These are phyloP conservation scores for Phytophthora cryptogea DNA, from an alignment of 352 stramenopile genomes.

Conservation along the genomic window DNA sequence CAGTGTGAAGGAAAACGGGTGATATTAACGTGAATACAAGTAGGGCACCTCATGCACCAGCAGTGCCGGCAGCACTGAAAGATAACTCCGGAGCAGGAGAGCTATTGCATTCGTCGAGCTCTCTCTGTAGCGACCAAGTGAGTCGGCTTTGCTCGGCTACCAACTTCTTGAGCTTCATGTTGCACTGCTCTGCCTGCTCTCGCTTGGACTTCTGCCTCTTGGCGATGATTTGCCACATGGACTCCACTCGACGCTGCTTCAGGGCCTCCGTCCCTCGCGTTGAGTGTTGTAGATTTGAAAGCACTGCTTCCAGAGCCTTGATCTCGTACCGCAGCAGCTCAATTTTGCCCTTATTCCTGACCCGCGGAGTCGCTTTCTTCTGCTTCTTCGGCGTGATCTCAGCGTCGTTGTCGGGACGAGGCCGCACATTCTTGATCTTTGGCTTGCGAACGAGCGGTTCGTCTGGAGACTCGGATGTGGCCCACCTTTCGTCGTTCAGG, in stretches of 20 bases:
- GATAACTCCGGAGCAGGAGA: constrained; percentile 11
- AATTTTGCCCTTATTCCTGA: constrained; percentile 36
- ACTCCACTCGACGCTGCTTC: constrained; percentile 2
- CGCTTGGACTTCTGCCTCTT: constrained; percentile 22
- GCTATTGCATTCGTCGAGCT: constrained; percentile 16
- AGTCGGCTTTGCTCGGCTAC: constrained; percentile 19
- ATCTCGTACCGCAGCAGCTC: constrained; percentile 26
- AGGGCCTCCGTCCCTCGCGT: not conserved
- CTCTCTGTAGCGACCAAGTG: constrained; percentile 15
- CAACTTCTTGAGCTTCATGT: constrained; percentile 23
- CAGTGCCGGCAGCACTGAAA: not conserved
- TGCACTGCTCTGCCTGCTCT: constrained; percentile 20
- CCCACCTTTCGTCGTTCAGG: constrained; percentile 10
- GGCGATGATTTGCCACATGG: constrained; percentile 30
- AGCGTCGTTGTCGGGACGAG: constrained; percentile 4
- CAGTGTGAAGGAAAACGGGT: not conserved
- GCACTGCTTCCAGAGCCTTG: constrained; percentile 19
- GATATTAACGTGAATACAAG: not conserved
- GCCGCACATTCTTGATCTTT: constrained; percentile 5
- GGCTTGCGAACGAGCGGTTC: constrained; percentile 1
- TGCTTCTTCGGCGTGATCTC: constrained; percentile 1
- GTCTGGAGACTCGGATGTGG: not conserved
- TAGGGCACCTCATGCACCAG: not conserved
- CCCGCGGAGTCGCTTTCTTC: constrained; percentile 12
- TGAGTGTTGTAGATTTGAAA: constrained; percentile 22